Evolutionary conservation across 495 filamentous ascomycete species (phyloP).

Genomic region (Lepidopterella palustris): DNA sequence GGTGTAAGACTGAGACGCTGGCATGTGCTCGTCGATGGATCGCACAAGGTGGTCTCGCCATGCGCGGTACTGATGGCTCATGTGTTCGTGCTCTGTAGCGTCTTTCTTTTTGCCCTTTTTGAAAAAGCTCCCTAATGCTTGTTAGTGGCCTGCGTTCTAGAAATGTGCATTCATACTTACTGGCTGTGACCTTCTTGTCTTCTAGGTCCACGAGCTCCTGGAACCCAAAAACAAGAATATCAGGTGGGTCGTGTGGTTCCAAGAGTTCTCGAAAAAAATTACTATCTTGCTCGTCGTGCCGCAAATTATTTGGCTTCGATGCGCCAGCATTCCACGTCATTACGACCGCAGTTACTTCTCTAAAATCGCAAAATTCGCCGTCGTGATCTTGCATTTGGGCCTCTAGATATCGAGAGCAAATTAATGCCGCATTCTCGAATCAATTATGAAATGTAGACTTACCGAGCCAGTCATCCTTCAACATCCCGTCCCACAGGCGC

Average conservation of each 20-base stretch:
- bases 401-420: constrained; percentile 43
- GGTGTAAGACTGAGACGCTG: constrained; percentile 69
- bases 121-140: constrained; percentile 40
- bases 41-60: constrained; percentile 86
- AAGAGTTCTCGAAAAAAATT: constrained; percentile 73
- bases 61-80: constrained; percentile 94
- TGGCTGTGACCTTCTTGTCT: constrained; percentile 95
- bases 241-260: constrained; percentile 63
- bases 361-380: constrained; percentile 73
- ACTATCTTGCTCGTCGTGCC: constrained; percentile 57
- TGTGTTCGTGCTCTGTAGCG: constrained; percentile 77
- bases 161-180: constrained; percentile 39
- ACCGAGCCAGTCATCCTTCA: constrained; percentile 90
- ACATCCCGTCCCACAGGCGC: constrained; percentile 85
- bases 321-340: constrained; percentile 98
- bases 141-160: background rate
- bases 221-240: constrained; percentile 93
- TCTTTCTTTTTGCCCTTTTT: constrained; percentile 78
- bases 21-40: constrained; percentile 75
- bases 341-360: constrained; percentile 67
- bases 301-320: constrained; percentile 73
- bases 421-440: background rate
- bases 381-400: constrained; percentile 78
- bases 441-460: constrained; percentile 23
- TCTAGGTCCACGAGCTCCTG: constrained; percentile 96